These are phyloP conservation scores for Collybiopsis confluens DNA, from an alignment of 768 basidiomycete species.

Conservation along the genomic window DNA sequence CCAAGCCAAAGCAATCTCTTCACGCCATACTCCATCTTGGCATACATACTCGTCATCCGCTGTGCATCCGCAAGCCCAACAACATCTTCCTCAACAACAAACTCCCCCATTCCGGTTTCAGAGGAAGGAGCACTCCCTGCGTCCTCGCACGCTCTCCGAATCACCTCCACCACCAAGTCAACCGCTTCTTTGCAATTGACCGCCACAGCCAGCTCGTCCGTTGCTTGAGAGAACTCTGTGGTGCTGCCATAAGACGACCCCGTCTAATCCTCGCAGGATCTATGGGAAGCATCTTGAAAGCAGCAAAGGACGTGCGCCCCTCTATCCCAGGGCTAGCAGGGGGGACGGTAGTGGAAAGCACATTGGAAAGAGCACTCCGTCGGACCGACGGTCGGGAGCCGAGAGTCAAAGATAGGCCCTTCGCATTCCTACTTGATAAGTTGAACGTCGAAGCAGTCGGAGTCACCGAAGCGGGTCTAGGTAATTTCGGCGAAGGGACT, in stretches of 20 bases:
- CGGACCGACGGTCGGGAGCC: constrained; percentile 2
- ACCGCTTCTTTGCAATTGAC: constrained; percentile 74
- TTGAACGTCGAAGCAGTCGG: background rate
- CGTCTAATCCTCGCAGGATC: constrained; percentile 53
- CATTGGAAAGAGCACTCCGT: constrained; percentile 6
- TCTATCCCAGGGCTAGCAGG: background rate
- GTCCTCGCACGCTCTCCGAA: constrained; percentile 64
- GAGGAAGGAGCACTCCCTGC: constrained; percentile 35
- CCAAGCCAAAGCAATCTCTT: constrained; percentile 90
- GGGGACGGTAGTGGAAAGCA: constrained; percentile 2
- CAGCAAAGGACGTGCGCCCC: constrained; percentile 48
- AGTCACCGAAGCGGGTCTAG: background rate
- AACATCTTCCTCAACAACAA: constrained; percentile 67
- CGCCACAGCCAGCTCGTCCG: constrained; percentile 59
- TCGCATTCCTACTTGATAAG: background rate
- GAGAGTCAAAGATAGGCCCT: constrained; percentile 31
- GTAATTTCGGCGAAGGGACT: background rate
- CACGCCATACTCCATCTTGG: constrained; percentile 91
- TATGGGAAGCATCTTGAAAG: constrained; percentile 78
- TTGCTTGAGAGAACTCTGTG: constrained; percentile 42
- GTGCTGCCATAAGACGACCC: constrained; percentile 35
- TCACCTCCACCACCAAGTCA: constrained; percentile 67
- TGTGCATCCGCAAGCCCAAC: constrained; percentile 86
- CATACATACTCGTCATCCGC: constrained; percentile 78
- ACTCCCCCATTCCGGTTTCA: constrained; percentile 26